Percentiles rank a stretch among this genome's conserved stretches.
These are phyloP conservation scores for Psilocybe tampanensis DNA, from an alignment of 768 basidiomycete genomes.

Conservation along the genomic window DNA sequence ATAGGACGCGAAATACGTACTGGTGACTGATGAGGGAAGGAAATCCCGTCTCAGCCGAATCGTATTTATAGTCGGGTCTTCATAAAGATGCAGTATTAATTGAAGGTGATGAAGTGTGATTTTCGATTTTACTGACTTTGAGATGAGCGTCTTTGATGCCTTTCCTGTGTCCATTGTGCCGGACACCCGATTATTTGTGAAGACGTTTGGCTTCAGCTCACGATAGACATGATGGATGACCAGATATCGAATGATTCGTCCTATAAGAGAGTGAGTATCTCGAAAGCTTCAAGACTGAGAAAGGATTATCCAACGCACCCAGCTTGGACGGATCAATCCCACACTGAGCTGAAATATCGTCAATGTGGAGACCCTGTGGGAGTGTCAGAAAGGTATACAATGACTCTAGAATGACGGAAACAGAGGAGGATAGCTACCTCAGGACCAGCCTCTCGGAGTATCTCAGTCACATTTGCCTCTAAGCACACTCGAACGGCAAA, in stretches of 20 bases:
- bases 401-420: background rate
- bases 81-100: conserved; percentile 10
- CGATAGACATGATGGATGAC: conserved; percentile 40
- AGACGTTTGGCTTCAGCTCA: conserved; percentile 38
- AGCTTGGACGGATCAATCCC: conserved; percentile 33
- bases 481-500: conserved; percentile 32
- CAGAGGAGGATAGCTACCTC: conserved; percentile 19
- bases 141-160: conserved; percentile 25
- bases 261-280: too few species aligned
- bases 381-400: background rate
- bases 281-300: too few species aligned
- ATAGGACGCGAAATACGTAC: too few species aligned
- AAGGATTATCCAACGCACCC: conserved; percentile 28
- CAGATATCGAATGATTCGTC: conserved; percentile 38
- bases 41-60: background rate
- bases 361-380: conserved; percentile 34
- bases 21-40: conserved; percentile 1
- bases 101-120: background rate
- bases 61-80: conserved; percentile 26
- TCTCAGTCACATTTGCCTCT: conserved; percentile 39
- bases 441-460: conserved; percentile 41
- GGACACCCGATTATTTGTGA: conserved; percentile 40
- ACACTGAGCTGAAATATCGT: conserved; percentile 33
- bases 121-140: too few species aligned
- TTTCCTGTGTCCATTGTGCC: conserved; percentile 36